These are phyloP conservation scores for Dipteronia dyeriana DNA, from an alignment of 345 rosid genomes.

Conservation along the genomic window DNA sequence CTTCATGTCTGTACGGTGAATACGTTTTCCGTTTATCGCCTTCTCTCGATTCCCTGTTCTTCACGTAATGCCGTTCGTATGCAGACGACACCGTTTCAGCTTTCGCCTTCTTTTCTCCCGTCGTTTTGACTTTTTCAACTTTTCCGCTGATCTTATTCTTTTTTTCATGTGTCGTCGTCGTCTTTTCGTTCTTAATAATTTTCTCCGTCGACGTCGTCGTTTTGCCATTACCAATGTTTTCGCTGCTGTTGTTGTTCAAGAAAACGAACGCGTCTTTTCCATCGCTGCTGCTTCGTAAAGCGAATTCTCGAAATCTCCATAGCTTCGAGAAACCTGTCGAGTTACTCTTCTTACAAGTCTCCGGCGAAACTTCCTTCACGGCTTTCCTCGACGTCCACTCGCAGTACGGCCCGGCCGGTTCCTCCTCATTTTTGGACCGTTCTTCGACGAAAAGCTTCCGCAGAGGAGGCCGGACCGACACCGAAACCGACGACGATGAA, in stretches of 20 bases:
- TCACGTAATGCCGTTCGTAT: constrained; percentile 54
- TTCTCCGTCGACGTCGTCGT: constrained; percentile 14
- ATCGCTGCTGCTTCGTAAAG: constrained; percentile 51
- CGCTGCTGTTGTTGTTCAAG: constrained; percentile 22
- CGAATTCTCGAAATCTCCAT: constrained; percentile 48
- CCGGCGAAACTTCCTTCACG: constrained; percentile 46
- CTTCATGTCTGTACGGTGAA: constrained; percentile 58
- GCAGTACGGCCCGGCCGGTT: constrained; percentile 35
- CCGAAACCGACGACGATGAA: background rate
- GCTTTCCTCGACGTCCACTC: constrained; percentile 38
- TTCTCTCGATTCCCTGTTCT: constrained; percentile 48
- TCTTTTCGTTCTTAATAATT: constrained; percentile 8
- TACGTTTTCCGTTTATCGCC: constrained; percentile 59
- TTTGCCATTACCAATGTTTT: constrained; percentile 12
- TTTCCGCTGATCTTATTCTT: background rate
- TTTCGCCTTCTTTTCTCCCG: constrained; percentile 16
- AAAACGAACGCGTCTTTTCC: constrained; percentile 67
- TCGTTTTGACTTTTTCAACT: constrained; percentile 1
- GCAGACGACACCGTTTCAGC: constrained; percentile 42
- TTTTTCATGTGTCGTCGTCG: constrained; percentile 9
- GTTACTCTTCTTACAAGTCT: constrained; percentile 56
- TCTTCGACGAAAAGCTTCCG: constrained; percentile 46
- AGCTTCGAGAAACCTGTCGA: constrained; percentile 62
- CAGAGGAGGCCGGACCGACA: constrained; percentile 29
- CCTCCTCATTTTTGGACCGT: constrained; percentile 19